These are phyloP conservation scores for Pouteria glomerata DNA, from an alignment of 148 eudicot species.

Conservation along the genomic window DNA sequence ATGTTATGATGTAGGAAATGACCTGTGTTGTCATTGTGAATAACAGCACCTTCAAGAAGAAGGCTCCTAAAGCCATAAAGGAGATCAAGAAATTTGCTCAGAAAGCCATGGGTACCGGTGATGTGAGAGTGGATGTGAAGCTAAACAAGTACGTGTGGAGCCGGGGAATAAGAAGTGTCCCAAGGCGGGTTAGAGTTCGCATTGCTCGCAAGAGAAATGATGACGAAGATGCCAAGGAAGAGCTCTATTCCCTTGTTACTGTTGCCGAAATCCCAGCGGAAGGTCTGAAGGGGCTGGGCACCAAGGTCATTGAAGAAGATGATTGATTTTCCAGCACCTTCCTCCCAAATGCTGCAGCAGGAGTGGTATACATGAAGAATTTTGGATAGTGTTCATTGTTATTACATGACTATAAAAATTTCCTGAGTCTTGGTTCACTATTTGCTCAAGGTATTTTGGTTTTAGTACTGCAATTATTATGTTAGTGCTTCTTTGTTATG, in stretches of 20 bases:
- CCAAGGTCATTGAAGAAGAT: constrained; percentile 47
- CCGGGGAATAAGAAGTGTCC: constrained; percentile 57
- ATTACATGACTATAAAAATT: not conserved
- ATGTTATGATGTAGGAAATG: not conserved
- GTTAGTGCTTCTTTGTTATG: not conserved
- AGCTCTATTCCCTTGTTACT: constrained; percentile 65
- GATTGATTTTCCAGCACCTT: constrained; percentile 9
- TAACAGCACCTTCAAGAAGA: constrained; percentile 67
- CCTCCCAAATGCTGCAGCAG: not conserved
- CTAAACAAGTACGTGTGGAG: constrained; percentile 64
- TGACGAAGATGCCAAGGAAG: constrained; percentile 73
- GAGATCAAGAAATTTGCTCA: constrained; percentile 60
- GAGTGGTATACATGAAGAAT: constrained; percentile 1
- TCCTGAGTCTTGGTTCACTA: not conserved
- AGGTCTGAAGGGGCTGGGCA: constrained; percentile 56
- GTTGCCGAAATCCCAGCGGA: constrained; percentile 60
- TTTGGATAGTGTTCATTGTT: constrained; percentile 6
- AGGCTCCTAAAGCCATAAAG: constrained; percentile 64
- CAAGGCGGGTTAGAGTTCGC: constrained; percentile 51
- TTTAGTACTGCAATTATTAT: constrained; percentile 5
- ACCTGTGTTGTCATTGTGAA: not conserved
- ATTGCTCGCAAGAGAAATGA: constrained; percentile 64
- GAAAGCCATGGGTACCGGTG: constrained; percentile 60
- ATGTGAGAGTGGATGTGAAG: constrained; percentile 63
- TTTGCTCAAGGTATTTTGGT: constrained; percentile 1